Percentiles rank a stretch among this genome's conserved stretches.
Conservation (phyloP, 352 stramenopile genomes). For the Pythium monospermum region DNA sequence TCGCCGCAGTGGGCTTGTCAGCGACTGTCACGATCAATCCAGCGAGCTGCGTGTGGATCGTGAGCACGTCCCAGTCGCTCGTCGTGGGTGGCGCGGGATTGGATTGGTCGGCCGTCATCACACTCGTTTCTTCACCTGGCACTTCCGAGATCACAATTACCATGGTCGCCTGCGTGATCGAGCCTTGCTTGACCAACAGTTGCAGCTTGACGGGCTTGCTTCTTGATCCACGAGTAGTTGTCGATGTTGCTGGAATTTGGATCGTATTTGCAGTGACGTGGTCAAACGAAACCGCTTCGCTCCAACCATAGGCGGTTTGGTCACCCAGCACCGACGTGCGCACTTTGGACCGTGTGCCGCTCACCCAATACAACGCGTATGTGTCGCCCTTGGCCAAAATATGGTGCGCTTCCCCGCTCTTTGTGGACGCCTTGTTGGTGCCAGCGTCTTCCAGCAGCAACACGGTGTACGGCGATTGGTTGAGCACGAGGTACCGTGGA, state of each 20-base stretch:
- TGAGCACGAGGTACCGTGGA: slow-evolving; percentile 73
- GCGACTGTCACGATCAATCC: slow-evolving; percentile 65
- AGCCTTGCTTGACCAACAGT: slow-evolving; percentile 63
- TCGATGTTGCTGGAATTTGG: slow-evolving; percentile 42
- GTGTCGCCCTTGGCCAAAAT: slow-evolving; percentile 62
- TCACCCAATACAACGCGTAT: slow-evolving; percentile 80
- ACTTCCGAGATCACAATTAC: slow-evolving; percentile 57
- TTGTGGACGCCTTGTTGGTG: slow-evolving; percentile 1
- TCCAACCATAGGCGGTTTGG: slow-evolving; percentile 55
- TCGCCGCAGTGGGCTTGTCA: slow-evolving; percentile 35
- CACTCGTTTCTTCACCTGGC: slow-evolving; percentile 5
- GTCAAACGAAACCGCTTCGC: slow-evolving; percentile 46
- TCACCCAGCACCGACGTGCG: slow-evolving; percentile 54
- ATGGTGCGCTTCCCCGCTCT: slow-evolving; percentile 58
- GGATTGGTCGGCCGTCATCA: slow-evolving; percentile 11
- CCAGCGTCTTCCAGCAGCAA: slow-evolving; percentile 48
- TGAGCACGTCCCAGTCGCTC: slow-evolving; percentile 53
- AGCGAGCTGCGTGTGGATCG: slow-evolving; percentile 61
- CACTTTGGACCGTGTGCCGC: slow-evolving; percentile 39
- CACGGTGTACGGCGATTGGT: slow-evolving; percentile 58
- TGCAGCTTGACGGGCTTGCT: slow-evolving; percentile 30
- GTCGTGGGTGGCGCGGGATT: slow-evolving; percentile 18
- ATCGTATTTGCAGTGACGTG: slow-evolving; percentile 39
- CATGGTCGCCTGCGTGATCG: slow-evolving; percentile 68
- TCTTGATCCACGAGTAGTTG: slow-evolving; percentile 19